phyloP scores from a whole-genome alignment of 495 filamentous ascomycete genomes.

The Penicillium paxilli region DNA sequence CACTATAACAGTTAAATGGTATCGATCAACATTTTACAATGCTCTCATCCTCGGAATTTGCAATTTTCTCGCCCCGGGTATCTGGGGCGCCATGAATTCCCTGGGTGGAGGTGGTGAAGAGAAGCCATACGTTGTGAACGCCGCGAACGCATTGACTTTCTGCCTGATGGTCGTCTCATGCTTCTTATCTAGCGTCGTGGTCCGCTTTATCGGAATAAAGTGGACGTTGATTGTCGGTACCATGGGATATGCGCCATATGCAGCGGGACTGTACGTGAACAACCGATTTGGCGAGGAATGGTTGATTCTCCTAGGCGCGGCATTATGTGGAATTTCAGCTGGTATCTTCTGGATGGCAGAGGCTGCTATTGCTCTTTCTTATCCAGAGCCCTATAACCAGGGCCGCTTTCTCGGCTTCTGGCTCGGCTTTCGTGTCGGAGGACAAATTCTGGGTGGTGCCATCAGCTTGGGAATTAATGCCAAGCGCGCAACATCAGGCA shows the following conservation, averaged over 20 bases:
- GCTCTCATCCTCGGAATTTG: slow-evolving; percentile 62
- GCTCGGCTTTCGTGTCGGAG: slow-evolving; percentile 60
- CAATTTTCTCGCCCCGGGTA: slow-evolving; percentile 63
- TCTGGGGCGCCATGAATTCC: slow-evolving; percentile 71
- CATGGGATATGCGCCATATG: slow-evolving; percentile 65
- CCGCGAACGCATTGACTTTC: slow-evolving; percentile 68
- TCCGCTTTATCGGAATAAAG: slow-evolving; percentile 63
- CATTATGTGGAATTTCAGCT: slow-evolving; percentile 62
- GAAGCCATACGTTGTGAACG: slow-evolving; percentile 64
- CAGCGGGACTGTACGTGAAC: slow-evolving; percentile 65
- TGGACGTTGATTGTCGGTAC: slow-evolving; percentile 64
- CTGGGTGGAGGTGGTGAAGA: slow-evolving; percentile 65
- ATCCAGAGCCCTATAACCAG: slow-evolving; percentile 63
- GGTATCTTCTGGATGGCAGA: slow-evolving; percentile 71
- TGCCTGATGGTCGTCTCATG: slow-evolving; percentile 65
- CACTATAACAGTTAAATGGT: slow-evolving; percentile 64
- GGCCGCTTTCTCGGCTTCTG: slow-evolving; percentile 61
- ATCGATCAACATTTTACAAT: slow-evolving; percentile 64
- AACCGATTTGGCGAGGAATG: slow-evolving; percentile 64
- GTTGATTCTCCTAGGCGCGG: slow-evolving; percentile 63
- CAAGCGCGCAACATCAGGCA: slow-evolving; percentile 50
- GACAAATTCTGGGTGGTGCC: slow-evolving; percentile 64
- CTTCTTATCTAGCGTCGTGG: slow-evolving; percentile 53
- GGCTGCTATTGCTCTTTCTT: slow-evolving; percentile 62
- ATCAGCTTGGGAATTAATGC: slow-evolving; percentile 64